Conservation (phyloP, 2,329 filamentous ascomycete genomes). For the Pseudocercospora musae region DNA sequence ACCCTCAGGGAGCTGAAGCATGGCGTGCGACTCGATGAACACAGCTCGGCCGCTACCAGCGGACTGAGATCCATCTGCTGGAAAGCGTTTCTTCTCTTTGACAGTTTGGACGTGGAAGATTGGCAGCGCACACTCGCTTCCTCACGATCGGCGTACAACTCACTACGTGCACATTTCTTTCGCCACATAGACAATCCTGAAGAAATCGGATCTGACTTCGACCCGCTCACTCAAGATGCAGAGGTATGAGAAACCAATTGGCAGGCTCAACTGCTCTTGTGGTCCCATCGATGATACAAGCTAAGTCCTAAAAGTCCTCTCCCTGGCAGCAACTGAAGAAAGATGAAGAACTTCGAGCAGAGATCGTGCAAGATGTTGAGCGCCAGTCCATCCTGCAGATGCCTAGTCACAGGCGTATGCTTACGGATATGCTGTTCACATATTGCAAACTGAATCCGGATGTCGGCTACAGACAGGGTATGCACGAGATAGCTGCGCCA, state of each 20-base stretch:
- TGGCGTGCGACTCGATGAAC: slow-evolving; percentile 29
- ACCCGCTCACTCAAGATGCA: slow-evolving; percentile 82
- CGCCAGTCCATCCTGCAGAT: slow-evolving; percentile 87
- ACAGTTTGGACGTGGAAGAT: slow-evolving; percentile 59
- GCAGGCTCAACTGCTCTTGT: not conserved
- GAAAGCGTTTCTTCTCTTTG: slow-evolving; percentile 86
- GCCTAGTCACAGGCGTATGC: slow-evolving; percentile 70
- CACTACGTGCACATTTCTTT: slow-evolving; percentile 70
- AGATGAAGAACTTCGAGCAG: slow-evolving; percentile 78
- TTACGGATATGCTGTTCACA: slow-evolving; percentile 87
- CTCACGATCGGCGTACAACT: slow-evolving; percentile 69
- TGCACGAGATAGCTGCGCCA: slow-evolving; percentile 93
- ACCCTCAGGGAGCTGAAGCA: slow-evolving; percentile 32
- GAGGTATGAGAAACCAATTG: slow-evolving; percentile 48
- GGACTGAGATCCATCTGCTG: slow-evolving; percentile 85
- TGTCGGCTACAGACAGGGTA: slow-evolving; percentile 91
- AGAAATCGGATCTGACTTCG: slow-evolving; percentile 68
- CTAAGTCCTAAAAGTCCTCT: slow-evolving; percentile 62
- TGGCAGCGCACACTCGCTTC: slow-evolving; percentile 68
- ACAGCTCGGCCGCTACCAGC: slow-evolving; percentile 20
- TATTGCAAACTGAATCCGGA: slow-evolving; percentile 90
- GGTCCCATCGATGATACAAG: slow-evolving; percentile 15
- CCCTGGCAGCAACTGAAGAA: slow-evolving; percentile 84
- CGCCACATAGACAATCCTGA: slow-evolving; percentile 82
- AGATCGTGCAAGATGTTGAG: slow-evolving; percentile 93